Evolutionary conservation across 1,284 basidiomycete species (phyloP), one percentile per base, ranked within the genome.

Genomic region (Vanrija pseudolonga): DNA sequence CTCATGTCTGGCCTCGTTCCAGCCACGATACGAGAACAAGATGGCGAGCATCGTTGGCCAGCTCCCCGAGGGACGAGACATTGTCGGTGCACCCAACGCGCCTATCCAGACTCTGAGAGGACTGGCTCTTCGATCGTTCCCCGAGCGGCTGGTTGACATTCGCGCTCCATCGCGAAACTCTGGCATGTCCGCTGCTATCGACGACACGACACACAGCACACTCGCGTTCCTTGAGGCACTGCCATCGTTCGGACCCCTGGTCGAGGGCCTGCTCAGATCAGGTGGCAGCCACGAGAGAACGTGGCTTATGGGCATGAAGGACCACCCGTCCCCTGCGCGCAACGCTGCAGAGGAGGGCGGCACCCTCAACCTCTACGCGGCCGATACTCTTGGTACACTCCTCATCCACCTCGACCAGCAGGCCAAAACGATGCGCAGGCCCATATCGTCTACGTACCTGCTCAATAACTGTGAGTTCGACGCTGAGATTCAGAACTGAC

Each of bases 281-380:
- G 65, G 62, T 39, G 58, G 58, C 1, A 69, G 72, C 23, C 70
- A 65, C 5, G 75, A 78, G 53, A 65, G 76, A 38, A 74, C 73
- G 50, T 78, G 76, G 76, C 66, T 78, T 47, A 78, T 78, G 76
- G 76, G 76, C 32, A 63, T 66, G 23, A 67, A 66, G 15, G 66
- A 69, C 19, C 56, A 67, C 3, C 67, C 70, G 2, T 67, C 64
- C 45, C 58, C 62, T n/a, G 68, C 64, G 9, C 54, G 62, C 32
- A 64, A 51, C 18, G 68, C 67, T 1, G 59, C 49, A 4, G 71
- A 70, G 15, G 74, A 73, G 38, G 76, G 73, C 9, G 74, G 71
- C 11, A 56, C 72, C 18, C 57, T 77, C 41, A 72, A 73, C 51
- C 69, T 77, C 26, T 78, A 68, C 55, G 69, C 56, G 62, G 71